Conservation (phyloP, 2,329 filamentous ascomycete species). For the Ilyonectria mors-panacis region DNA sequence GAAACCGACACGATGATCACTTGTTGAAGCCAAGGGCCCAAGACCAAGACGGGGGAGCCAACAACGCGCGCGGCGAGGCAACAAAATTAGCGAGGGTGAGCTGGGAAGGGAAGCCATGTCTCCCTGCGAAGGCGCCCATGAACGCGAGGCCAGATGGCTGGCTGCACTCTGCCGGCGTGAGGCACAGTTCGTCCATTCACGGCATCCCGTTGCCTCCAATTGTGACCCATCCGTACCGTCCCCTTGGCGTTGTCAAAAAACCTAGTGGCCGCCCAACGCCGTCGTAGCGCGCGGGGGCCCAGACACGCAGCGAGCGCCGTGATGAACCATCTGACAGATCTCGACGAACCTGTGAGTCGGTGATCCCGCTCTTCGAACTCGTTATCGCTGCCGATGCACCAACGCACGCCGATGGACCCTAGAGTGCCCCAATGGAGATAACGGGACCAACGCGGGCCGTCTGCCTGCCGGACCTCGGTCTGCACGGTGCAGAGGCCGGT, state of each 20-base stretch:
- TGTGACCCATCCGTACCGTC: not conserved
- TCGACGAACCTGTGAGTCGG: constrained; percentile 1
- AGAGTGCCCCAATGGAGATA: not conserved
- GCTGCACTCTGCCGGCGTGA: constrained; percentile 9
- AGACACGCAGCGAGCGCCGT: not conserved
- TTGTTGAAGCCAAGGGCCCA: not conserved
- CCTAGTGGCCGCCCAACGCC: not conserved
- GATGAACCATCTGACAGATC: constrained; percentile 1
- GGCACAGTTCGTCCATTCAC: constrained; percentile 1
- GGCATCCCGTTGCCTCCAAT: not conserved
- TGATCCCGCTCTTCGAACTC: not conserved
- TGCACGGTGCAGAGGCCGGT: constrained; percentile 6
- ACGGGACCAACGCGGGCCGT: not conserved
- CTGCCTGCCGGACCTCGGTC: not conserved
- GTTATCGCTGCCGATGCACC: constrained; percentile 1
- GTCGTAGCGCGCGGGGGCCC: not conserved
- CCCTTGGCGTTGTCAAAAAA: not conserved
- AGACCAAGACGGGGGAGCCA: not conserved
- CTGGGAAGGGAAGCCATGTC: constrained; percentile 20
- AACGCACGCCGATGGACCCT: constrained; percentile 2
- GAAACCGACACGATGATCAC: constrained; percentile 22
- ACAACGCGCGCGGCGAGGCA: constrained; percentile 10
- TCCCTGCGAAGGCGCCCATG: not conserved
- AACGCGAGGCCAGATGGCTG: not conserved
- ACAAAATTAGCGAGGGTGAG: constrained; percentile 9